Evolutionary conservation across 148 eudicot genomes (phyloP).

Genomic region (Polygonum aviculare): DNA sequence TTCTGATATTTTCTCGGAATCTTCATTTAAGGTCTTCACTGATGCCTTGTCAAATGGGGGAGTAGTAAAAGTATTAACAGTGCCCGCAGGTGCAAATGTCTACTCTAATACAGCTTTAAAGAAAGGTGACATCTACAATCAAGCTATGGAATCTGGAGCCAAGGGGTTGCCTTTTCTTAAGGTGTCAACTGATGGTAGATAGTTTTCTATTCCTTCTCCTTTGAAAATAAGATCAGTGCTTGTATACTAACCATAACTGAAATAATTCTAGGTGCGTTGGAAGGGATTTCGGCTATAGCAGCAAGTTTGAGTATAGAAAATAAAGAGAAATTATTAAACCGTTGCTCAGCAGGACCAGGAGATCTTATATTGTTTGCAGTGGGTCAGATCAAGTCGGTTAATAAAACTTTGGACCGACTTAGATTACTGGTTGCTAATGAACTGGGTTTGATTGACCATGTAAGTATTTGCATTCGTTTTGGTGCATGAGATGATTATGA

Average conservation of each 20-base stretch:
- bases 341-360: constrained; percentile 54
- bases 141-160: constrained; percentile 90
- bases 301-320: constrained; percentile 49
- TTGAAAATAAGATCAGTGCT: not conserved
- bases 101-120: constrained; percentile 87
- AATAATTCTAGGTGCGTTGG: constrained; percentile 48
- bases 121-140: constrained; percentile 76
- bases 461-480: constrained; percentile 27
- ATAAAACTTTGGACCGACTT: constrained; percentile 74
- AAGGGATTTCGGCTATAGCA: constrained; percentile 74
- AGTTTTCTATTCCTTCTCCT: not conserved
- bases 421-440: constrained; percentile 63
- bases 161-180: constrained; percentile 93
- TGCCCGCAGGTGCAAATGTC: constrained; percentile 67
- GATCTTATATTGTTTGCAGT: constrained; percentile 88
- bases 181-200: constrained; percentile 68
- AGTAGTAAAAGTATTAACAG: constrained; percentile 58
- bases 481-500: constrained; percentile 2
- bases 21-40: constrained; percentile 78
- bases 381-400: constrained; percentile 60
- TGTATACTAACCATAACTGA: not conserved
- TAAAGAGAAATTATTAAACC: constrained; percentile 41
- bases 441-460: constrained; percentile 71
- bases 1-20: constrained; percentile 52
- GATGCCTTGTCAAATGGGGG: constrained; percentile 69